Evolutionary conservation across 352 stramenopile species (phyloP), one percentile per base, ranked within the genome.

Genomic region (Phytophthora podocarpi): DNA sequence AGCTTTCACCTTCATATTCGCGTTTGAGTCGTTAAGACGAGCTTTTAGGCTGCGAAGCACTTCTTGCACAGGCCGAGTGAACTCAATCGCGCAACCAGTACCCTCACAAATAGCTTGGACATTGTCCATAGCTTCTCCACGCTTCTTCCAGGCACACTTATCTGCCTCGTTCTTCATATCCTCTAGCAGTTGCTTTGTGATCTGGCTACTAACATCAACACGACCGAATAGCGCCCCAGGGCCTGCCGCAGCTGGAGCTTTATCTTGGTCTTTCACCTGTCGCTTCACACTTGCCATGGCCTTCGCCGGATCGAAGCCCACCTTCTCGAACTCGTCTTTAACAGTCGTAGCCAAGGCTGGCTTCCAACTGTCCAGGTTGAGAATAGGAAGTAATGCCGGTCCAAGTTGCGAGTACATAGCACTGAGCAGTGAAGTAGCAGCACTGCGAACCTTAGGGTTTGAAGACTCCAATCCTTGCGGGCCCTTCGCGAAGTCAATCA

Each of bases 91-190:
- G 47, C 82, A 86, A 20, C 78, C 87, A 37, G 87, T 76, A 12
- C 70, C 62, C 55, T 94, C 86, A 49, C 85, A 96, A 49, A 96
- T 89, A 27, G 66, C 76, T 56, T 95, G 81, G 1, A 91, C 74
- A 20, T 53, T 75, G 28, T 94, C 86, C 80, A 96, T 96, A 2
- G 87, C 87, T 27, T 85, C 86, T 15, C 80, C 51, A 15, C 87
- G 80, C 50, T 94, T 94, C 51, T 96, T 95, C 87, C 86, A 96
- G 0, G 85, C 86, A 3, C 78, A 76, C 36, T 92, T 95, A 53
- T 94, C 85, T 2, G 90, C 79, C 64, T 95, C 87, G 26, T 85
- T 92, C 35, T 93, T 90, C 76, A 96, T 90, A 34, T 91, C 75
- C 1, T 80, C 85, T 37, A 96, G 74, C n/a, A 96, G 57, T 8